phyloP scores from a whole-genome alignment of 495 filamentous ascomycete genomes.

The Hypoxylon rickii region DNA sequence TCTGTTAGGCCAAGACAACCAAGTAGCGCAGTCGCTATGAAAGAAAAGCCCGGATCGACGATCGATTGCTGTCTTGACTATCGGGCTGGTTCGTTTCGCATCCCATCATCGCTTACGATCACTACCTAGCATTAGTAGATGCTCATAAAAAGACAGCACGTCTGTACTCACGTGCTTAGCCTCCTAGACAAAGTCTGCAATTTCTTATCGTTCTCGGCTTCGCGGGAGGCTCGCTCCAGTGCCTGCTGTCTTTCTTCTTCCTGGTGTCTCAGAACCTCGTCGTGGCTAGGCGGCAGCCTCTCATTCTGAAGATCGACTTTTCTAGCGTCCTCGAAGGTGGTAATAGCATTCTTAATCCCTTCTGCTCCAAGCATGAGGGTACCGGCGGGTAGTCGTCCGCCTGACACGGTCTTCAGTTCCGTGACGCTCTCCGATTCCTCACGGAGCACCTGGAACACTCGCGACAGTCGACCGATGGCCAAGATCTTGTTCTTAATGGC shows the following conservation, averaged over 20 bases:
- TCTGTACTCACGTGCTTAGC: conserved; percentile 86
- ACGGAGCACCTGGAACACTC: conserved; percentile 97
- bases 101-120: conserved; percentile 38
- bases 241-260: conserved; percentile 81
- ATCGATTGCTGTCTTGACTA: conserved; percentile 11
- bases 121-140: conserved; percentile 22
- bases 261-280: conserved; percentile 81
- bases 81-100: conserved; percentile 17
- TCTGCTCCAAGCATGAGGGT: conserved; percentile 98
- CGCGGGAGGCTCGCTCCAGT: conserved; percentile 77
- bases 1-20: conserved; percentile 28
- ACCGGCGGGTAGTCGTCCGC: conserved; percentile 89
- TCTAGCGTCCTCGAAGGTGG: conserved; percentile 93
- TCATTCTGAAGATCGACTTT: conserved; percentile 99
- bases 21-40: conserved; percentile 12
- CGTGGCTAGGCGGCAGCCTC: conserved; percentile 85
- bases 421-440: conserved; percentile 97
- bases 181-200: conserved; percentile 83
- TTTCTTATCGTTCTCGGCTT: conserved; percentile 89
- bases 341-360: conserved; percentile 99
- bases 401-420: conserved; percentile 94
- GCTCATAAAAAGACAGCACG: not conserved
- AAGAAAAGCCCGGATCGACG: conserved; percentile 19
- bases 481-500: conserved; percentile 99
- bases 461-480: conserved; percentile 92